These are phyloP conservation scores for Boeremia lycopersici DNA, from an alignment of 2,329 filamentous ascomycete genomes.

Conservation along the genomic window DNA sequence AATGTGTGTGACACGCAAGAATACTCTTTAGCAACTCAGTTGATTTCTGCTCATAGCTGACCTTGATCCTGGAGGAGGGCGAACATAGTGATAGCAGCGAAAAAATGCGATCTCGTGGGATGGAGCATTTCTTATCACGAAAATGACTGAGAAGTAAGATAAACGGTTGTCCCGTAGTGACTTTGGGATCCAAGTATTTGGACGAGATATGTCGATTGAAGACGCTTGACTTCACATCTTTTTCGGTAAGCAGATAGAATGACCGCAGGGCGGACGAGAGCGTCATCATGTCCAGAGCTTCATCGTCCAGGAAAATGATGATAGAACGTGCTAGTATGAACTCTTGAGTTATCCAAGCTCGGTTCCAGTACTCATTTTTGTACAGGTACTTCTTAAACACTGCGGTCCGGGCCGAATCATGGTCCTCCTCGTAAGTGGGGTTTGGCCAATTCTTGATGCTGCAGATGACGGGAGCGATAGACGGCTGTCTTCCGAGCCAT, in stretches of 20 bases:
- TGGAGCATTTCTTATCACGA: not conserved
- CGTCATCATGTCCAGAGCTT: not conserved
- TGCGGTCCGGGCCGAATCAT: too few relatives aligned
- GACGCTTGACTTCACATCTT: not conserved
- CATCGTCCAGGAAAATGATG: not conserved
- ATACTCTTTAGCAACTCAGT: not conserved
- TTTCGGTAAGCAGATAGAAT: not conserved
- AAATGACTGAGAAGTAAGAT: not conserved
- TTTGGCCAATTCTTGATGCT: not conserved
- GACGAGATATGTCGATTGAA: not conserved
- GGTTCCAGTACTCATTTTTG: not conserved
- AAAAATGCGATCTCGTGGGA: not conserved
- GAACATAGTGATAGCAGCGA: not conserved
- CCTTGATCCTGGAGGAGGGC: not conserved
- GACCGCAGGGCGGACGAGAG: not conserved
- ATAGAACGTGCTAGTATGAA: not conserved
- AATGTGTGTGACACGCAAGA: not conserved
- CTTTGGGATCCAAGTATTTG: not conserved
- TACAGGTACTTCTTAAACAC: not conserved
- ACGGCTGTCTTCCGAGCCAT: slow-evolving; percentile 3
- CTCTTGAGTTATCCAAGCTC: not conserved
- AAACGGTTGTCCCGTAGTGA: not conserved
- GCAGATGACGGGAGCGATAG: not conserved
- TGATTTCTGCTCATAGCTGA: not conserved
- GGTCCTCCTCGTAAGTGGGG: not conserved